Conservation (phyloP, 108 stramenopile species). For the Cylindrotheca fusiformis region DNA sequence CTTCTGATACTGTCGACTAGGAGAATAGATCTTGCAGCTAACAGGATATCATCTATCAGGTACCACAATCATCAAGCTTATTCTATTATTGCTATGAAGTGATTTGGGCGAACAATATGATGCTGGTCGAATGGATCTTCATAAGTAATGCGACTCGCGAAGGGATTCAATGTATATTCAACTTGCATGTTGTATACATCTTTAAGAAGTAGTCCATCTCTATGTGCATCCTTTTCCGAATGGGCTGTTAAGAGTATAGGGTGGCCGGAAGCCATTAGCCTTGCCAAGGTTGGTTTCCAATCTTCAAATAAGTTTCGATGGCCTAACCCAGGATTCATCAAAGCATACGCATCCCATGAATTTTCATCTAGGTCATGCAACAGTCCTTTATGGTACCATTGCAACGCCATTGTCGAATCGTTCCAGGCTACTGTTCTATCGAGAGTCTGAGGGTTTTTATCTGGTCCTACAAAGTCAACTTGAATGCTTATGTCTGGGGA, state of each 20-base stretch:
- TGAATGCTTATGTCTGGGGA: constrained; percentile 9
- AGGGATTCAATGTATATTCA: constrained; percentile 64
- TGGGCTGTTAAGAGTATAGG: constrained; percentile 72
- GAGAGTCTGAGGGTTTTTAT: constrained; percentile 26
- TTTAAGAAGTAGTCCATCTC: constrained; percentile 50
- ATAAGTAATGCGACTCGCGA: constrained; percentile 62
- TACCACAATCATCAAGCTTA: neutral
- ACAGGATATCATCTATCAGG: too few species aligned
- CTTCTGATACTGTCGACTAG: too few species aligned
- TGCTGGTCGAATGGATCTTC: constrained; percentile 67
- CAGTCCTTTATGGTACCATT: constrained; percentile 28
- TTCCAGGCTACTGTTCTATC: neutral
- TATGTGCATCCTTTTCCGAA: constrained; percentile 54
- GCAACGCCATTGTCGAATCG: constrained; percentile 10
- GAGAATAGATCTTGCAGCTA: too few species aligned
- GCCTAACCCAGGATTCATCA: constrained; percentile 88
- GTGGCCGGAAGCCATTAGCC: constrained; percentile 16
- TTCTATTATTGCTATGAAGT: constrained; percentile 10
- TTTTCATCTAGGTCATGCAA: constrained; percentile 29
- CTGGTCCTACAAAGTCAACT: constrained; percentile 84
- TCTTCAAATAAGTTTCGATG: constrained; percentile 69
- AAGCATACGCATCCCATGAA: constrained; percentile 55
- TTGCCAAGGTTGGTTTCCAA: constrained; percentile 68
- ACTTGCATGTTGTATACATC: constrained; percentile 21
- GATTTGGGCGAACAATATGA: constrained; percentile 65